These are phyloP conservation scores for Microbotryum violaceum DNA, from an alignment of 1,284 basidiomycete species.

Conservation along the genomic window DNA sequence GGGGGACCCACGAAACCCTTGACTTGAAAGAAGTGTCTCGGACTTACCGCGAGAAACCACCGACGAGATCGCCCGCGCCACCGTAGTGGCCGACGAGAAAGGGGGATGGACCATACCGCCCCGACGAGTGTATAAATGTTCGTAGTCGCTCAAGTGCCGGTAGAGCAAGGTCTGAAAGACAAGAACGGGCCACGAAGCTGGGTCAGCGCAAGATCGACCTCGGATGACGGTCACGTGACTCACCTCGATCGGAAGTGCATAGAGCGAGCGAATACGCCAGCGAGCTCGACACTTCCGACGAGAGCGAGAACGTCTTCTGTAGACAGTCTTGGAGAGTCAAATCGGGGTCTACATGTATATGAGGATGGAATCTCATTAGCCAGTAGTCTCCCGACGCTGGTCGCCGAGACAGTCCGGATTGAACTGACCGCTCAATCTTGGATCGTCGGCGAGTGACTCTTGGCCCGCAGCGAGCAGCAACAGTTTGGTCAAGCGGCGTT, in stretches of 20 bases:
- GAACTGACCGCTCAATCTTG: constrained; percentile 18
- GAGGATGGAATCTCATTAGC: constrained; percentile 27
- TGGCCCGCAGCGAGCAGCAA: constrained; percentile 69
- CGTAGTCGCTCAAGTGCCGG: constrained; percentile 60
- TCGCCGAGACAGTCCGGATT: neutral
- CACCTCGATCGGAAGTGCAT: constrained; percentile 32
- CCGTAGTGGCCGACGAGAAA: constrained; percentile 94
- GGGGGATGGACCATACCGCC: constrained; percentile 80
- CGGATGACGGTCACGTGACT: neutral
- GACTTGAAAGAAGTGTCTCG: neutral
- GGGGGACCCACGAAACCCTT: neutral
- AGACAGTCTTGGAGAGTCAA: constrained; percentile 35
- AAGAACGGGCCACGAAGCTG: neutral
- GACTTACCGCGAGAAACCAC: constrained; percentile 68
- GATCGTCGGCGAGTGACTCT: constrained; percentile 52
- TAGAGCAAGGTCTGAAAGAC: constrained; percentile 18
- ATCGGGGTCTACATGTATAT: constrained; percentile 51
- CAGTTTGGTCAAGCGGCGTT: constrained; percentile 87
- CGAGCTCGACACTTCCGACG: constrained; percentile 10
- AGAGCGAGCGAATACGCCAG: constrained; percentile 38
- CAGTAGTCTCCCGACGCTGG: constrained; percentile 51
- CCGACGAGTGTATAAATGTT: constrained; percentile 66
- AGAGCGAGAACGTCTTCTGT: constrained; percentile 15
- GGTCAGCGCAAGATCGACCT: too few relatives aligned
- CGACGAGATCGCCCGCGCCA: constrained; percentile 80